These are phyloP conservation scores for Orbilia quercus DNA, from an alignment of 2,329 filamentous ascomycete species.

Conservation along the genomic window DNA sequence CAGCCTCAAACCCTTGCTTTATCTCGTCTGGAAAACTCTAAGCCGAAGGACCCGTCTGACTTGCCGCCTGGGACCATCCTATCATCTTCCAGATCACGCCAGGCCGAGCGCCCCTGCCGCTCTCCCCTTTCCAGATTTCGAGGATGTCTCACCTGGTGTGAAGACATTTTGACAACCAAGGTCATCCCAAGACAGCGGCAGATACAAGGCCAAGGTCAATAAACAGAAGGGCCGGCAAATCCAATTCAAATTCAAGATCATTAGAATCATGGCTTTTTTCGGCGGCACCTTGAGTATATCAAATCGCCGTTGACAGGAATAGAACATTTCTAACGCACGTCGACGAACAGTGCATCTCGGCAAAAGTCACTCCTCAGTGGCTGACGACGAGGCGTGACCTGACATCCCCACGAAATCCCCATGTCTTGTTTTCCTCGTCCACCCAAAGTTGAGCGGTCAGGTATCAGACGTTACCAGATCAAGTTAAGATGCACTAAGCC, in stretches of 20 bases:
- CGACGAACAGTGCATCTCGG: not conserved
- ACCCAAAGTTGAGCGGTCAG: constrained; percentile 10
- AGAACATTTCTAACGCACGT: constrained; percentile 25
- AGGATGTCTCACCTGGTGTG: constrained; percentile 17
- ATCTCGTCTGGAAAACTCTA: constrained; percentile 6
- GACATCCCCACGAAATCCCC: not conserved
- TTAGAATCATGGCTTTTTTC: constrained; percentile 39
- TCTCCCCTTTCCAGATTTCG: constrained; percentile 34
- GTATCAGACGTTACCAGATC: constrained; percentile 19
- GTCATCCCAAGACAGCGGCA: constrained; percentile 6
- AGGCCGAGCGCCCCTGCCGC: constrained; percentile 22
- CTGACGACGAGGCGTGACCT: constrained; percentile 23
- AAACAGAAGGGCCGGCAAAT: constrained; percentile 15
- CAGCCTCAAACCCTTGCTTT: constrained; percentile 41
- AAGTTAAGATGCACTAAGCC: constrained; percentile 13
- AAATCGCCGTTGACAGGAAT: constrained; percentile 39
- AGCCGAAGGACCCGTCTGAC: constrained; percentile 24
- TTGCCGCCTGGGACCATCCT: constrained; percentile 33
- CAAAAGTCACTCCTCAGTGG: constrained; percentile 3
- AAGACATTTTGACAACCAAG: constrained; percentile 9
- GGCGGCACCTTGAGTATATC: constrained; percentile 14
- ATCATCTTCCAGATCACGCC: constrained; percentile 33
- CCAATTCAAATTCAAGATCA: no score
- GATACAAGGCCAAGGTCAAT: not conserved
- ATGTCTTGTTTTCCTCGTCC: not conserved